Evolutionary conservation across 1,284 basidiomycete genomes (phyloP), one percentile per base, ranked within the genome.

Genomic region (Ustilago crameri): DNA sequence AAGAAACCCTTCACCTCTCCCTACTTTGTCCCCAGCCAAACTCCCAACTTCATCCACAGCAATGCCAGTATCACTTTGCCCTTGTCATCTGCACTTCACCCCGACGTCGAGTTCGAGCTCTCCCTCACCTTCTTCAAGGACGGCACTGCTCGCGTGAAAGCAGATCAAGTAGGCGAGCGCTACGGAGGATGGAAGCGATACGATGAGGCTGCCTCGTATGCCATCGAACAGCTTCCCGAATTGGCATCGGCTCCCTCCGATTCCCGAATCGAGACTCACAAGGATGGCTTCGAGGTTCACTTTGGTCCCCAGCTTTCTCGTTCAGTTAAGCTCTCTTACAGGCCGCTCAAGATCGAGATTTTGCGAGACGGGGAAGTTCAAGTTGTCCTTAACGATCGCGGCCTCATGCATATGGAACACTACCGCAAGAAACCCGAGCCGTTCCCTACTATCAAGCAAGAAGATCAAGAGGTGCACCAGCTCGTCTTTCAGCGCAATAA

Each of bases 391-490:
- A 99, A 99, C 79, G 93, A 93, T 10, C 88, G 90, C 41, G 91
- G 91, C 0, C 87, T 99, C 26, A 86, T 99, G 74, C 94, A 98
- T 82, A 94, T 98, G 93, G 96, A 99, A 82, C 96, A 98, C 84
- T 98, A 93, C 87, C 76, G 82, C 20, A 50, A 74, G 43, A 81
- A 82, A 49, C 79, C 81, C 1, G 74, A 78, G 23, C 65, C 65
- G 2, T 78, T 80, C 54, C 79, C 76, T 1, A 71, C 70, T 3
- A 45, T 57, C 51, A 76, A 68, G 44, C 59, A 67, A 12, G 73
- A 74, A 14, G 70, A 69, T 17, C 52, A 58, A 34, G 58, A 71
- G 20, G 61, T 53, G 1, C 58, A 67, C 0, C 63, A 76, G 40
- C 75, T 76, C 41, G 66, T 74, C 35, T 64, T 82, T 47, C 72